Conservation (phyloP, 2,329 filamentous ascomycete species). For the Colletotrichum salicis region DNA sequence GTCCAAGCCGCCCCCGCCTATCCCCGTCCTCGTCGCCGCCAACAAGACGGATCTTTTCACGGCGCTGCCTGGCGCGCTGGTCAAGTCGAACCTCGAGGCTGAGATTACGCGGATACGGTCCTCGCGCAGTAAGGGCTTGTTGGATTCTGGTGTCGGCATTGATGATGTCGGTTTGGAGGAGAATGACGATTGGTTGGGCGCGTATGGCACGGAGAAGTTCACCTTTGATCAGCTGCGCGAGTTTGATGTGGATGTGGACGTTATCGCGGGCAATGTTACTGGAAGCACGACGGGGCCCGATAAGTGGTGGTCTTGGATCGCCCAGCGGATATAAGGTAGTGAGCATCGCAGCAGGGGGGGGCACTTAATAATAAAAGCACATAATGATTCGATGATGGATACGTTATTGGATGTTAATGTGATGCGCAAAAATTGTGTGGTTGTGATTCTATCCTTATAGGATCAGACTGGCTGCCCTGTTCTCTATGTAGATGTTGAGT, state of each 20-base stretch:
- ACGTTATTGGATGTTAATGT: neutral
- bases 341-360: neutral
- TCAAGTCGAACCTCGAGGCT: constrained; percentile 79
- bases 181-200: constrained; percentile 85
- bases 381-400: neutral
- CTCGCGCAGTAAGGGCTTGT: constrained; percentile 81
- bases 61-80: constrained; percentile 80
- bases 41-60: constrained; percentile 98
- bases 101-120: constrained; percentile 83
- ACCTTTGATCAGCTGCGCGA: constrained; percentile 85
- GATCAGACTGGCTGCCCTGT: constrained; percentile 14
- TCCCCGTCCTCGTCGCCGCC: constrained; percentile 85
- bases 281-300: constrained; percentile 76
- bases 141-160: constrained; percentile 81
- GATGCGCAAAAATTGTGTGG: constrained; percentile 6
- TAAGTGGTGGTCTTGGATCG: constrained; percentile 93
- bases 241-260: constrained; percentile 80
- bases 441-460: constrained; percentile 11
- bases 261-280: constrained; percentile 78
- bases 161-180: constrained; percentile 73
- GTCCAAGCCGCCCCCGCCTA: constrained; percentile 44
- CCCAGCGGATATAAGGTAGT: constrained; percentile 59
- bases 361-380: constrained; percentile 29
- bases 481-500: constrained; percentile 54
- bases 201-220: constrained; percentile 81